Base-by-base conservation (phyloP, 169 alveolate species). In the Plasmodium knowlesi region DNA sequence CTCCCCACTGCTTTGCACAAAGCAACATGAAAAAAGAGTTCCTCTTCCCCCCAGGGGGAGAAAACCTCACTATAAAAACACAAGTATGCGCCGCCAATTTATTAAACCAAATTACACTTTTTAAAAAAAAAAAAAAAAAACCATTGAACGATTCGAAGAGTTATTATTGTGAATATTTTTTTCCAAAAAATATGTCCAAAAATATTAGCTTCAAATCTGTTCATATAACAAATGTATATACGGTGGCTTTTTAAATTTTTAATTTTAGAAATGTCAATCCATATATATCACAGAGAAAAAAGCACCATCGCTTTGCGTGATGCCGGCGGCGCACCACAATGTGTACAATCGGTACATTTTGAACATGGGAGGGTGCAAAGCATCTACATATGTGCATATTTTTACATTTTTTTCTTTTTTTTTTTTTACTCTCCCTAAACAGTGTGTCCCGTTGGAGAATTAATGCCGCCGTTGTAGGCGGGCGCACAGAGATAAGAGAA, bases 161-260 rank as follows among this genome's bases (percentile, higher is more conserved):
- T 79, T 90, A 81, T 61, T 90, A 90, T 90, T 80, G 12, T 8
- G 53, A 54, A 53, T 57, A 90, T 76, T 19, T 90, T 80, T n/a
- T 80, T 43, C 3, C 3, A 32, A 8, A 28, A 80, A 89, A 80
- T 71, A 37, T 61, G 71, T 32, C 37, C 72, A 54, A n/a, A 37
- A 61, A 90, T 90, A 90, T 67, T 90, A 81, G 61, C 91, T 41
- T 90, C 94, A 90, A 90, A 73, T 22, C 46, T 80, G 94, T 90
- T 90, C 94, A 90, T 90, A 90, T 25, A 90, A 80, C 94, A 90
- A 90, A 80, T 80, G 84, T 90, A 90, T 90, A 90, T 90, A 72
- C 94, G 94, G 94, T 90, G 94, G 94, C 94, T 80, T 90, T 90
- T 80, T 67, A 90, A 90, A 90, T 90, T 90, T 14, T 46, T 28